A percentile compares a stretch with the other conserved stretches of the same genome.
These are phyloP conservation scores for Zalaria sp. DNA, from an alignment of 2,329 filamentous ascomycete species.

Conservation along the genomic window DNA sequence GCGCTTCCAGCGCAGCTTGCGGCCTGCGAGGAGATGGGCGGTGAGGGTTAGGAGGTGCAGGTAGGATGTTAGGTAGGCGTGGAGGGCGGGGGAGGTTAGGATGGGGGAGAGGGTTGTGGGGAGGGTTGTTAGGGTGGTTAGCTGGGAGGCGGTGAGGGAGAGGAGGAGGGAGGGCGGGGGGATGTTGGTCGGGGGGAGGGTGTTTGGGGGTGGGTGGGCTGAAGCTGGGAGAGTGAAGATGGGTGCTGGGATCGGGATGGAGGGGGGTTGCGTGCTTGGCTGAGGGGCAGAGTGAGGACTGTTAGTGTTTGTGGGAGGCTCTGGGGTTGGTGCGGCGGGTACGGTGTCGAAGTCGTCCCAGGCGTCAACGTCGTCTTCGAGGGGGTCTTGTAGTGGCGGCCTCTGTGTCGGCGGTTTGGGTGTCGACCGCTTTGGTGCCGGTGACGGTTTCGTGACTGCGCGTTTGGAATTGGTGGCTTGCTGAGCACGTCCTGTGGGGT, in stretches of 20 bases:
- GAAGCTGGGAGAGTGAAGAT: slow-evolving; percentile 1
- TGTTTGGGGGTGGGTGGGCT: slow-evolving; percentile 8
- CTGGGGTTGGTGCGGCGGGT: slow-evolving; percentile 5
- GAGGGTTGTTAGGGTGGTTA: slow-evolving; percentile 35
- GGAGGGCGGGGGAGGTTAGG: slow-evolving; percentile 42
- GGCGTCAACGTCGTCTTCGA: slow-evolving; percentile 14
- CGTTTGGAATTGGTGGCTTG: too few species aligned
- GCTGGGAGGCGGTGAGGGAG: slow-evolving; percentile 28
- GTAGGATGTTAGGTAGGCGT: slow-evolving; percentile 51
- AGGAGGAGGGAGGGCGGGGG: slow-evolving; percentile 78
- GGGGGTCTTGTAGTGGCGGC: too few species aligned
- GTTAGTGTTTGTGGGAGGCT: neutral
- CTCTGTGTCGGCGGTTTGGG: slow-evolving; percentile 3
- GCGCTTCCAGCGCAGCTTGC: slow-evolving; percentile 79
- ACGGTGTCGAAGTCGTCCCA: slow-evolving; percentile 31
- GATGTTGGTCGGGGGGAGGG: slow-evolving; percentile 63
- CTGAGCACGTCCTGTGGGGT: too few species aligned
- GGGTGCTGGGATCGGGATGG: slow-evolving; percentile 35
- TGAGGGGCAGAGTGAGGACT: slow-evolving; percentile 3
- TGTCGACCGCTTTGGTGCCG: neutral
- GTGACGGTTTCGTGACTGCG: too few species aligned
- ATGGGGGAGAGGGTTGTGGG: slow-evolving; percentile 39
- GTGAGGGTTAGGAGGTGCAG: slow-evolving; percentile 51
- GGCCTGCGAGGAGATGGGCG: slow-evolving; percentile 69
- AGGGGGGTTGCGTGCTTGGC: slow-evolving; percentile 43